Evolutionary conservation across 2,329 filamentous ascomycete genomes (phyloP).

Genomic region (Chaetomiaceae sp.): DNA sequence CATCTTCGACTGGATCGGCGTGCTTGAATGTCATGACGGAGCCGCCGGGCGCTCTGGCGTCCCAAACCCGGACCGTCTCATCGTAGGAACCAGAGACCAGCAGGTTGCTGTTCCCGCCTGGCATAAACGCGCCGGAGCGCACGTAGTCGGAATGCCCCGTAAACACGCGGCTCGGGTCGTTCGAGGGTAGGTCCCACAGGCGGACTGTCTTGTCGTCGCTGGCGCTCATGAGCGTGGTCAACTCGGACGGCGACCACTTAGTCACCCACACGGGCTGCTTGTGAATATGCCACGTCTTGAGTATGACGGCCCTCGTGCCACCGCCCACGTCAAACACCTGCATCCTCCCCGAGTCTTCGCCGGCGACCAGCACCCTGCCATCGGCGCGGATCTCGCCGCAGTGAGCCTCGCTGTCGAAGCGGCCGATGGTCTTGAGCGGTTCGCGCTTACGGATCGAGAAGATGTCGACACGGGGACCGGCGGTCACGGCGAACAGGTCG

Average conservation of each 20-base stretch:
- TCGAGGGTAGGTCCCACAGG: conserved; percentile 86
- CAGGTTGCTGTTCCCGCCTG: conserved; percentile 64
- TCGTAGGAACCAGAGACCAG: conserved; percentile 92
- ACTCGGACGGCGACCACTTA: conserved; percentile 82
- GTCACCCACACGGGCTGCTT: conserved; percentile 92
- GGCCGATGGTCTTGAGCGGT: conserved; percentile 86
- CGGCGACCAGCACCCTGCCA: conserved; percentile 82
- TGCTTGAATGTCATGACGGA: conserved; percentile 92
- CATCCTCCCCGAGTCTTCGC: conserved; percentile 85
- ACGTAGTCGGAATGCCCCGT: conserved; percentile 91
- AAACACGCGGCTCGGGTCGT: conserved; percentile 71
- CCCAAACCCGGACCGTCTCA: conserved; percentile 89
- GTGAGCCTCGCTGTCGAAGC: conserved; percentile 88
- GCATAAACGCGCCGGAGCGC: conserved; percentile 80
- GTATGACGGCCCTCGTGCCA: conserved; percentile 69
- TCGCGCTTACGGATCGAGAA: conserved; percentile 91
- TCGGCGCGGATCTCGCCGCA: conserved; percentile 85
- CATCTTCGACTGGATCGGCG: conserved; percentile 78
- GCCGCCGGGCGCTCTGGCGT: conserved; percentile 67
- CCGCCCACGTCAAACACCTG: conserved; percentile 85
- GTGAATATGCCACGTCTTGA: conserved; percentile 93
- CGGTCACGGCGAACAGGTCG: conserved; percentile 88
- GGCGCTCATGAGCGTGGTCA: conserved; percentile 81
- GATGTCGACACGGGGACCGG: conserved; percentile 86
- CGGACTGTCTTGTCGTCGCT: conserved; percentile 91